A percentile compares a stretch with the other conserved stretches of the same genome.
These are phyloP conservation scores for Chaetomium sp. DNA, from an alignment of 2,329 filamentous ascomycete species.

Conservation along the genomic window DNA sequence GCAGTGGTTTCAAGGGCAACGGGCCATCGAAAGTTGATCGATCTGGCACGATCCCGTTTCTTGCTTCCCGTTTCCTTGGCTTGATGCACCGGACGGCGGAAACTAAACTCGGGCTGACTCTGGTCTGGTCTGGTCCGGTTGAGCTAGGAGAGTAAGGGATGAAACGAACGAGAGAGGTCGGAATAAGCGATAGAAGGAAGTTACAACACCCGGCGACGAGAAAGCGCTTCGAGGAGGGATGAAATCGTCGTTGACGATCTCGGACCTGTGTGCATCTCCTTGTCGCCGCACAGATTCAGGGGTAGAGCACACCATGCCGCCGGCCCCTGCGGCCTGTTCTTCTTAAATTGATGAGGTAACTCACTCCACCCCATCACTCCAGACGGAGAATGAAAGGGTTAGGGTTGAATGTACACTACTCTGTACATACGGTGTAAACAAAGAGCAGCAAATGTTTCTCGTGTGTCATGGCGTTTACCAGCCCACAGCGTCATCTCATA, in stretches of 20 bases:
- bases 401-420: constrained; percentile 4
- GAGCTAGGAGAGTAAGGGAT: too few species aligned
- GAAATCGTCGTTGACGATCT: constrained; percentile 4
- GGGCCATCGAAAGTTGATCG: constrained; percentile 4
- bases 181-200: too few species aligned
- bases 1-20: constrained; percentile 22
- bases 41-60: constrained; percentile 3
- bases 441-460: too few species aligned
- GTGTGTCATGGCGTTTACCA: too few species aligned
- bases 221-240: constrained; percentile 6
- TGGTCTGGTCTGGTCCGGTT: too few species aligned
- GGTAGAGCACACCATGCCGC: not conserved
- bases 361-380: not conserved
- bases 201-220: too few species aligned
- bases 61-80: not conserved
- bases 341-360: not conserved
- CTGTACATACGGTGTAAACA: too few species aligned
- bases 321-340: not conserved
- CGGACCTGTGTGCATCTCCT: not conserved
- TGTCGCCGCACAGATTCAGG: not conserved
- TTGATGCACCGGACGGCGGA: not conserved
- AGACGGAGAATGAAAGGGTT: not conserved
- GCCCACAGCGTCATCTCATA: too few species aligned
- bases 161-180: too few species aligned
- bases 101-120: too few species aligned